Evolutionary conservation across 2,329 filamentous ascomycete genomes (phyloP).

Genomic region (Ophiostoma perfectum): DNA sequence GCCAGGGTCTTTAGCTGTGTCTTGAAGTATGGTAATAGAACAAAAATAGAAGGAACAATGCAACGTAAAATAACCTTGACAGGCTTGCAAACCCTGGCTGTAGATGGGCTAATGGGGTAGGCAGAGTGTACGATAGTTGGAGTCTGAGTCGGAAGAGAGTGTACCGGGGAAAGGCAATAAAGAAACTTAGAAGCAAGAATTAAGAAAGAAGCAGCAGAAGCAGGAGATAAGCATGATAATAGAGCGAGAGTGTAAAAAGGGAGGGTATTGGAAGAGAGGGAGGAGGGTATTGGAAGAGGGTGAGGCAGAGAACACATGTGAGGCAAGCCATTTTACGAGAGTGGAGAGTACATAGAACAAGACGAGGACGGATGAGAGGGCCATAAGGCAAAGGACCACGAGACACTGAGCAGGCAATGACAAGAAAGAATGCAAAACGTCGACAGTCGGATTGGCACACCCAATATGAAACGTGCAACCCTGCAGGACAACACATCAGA

Average conservation of each 20-base stretch:
- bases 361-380: constrained; percentile 20
- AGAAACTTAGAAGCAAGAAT: neutral
- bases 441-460: constrained; percentile 36
- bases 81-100: neutral
- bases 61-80: constrained; percentile 9
- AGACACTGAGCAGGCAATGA: constrained; percentile 19
- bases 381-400: constrained; percentile 35
- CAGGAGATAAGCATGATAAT: neutral
- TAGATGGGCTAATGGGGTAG: neutral
- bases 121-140: too few species aligned
- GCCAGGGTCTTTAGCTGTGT: neutral
- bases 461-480: constrained; percentile 43
- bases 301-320: neutral
- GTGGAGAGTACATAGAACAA: neutral
- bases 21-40: neutral
- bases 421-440: constrained; percentile 35
- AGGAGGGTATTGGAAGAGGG: neutral
- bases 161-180: neutral
- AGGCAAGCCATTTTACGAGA: neutral
- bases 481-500: constrained; percentile 36
- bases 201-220: neutral
- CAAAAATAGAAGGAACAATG: constrained; percentile 12
- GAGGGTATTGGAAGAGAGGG: neutral
- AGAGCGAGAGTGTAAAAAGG: neutral
- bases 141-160: neutral